Conservation (phyloP, 2,329 filamentous ascomycete species). For the Aspergillus novofumigatus region DNA sequence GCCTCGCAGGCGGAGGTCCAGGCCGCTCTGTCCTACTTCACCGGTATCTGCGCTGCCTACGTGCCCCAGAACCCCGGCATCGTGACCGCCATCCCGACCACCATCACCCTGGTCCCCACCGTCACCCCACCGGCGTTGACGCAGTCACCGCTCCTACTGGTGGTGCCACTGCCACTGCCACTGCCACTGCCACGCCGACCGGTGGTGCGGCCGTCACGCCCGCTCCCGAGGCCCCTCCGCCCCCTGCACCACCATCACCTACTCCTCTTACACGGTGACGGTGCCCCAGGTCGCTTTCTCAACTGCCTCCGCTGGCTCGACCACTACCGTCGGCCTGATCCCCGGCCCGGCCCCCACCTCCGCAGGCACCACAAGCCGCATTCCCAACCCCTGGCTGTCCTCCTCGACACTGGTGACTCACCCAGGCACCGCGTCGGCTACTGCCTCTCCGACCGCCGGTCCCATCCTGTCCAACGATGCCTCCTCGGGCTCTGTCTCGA, state of each 20-base stretch:
- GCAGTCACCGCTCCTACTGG: conserved; percentile 19
- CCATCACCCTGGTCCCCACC: conserved; percentile 50
- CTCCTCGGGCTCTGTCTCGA: conserved; percentile 6
- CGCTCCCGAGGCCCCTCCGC: conserved; percentile 4
- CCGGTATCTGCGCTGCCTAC: conserved; percentile 81
- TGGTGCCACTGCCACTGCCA: conserved; percentile 12
- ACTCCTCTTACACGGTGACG: conserved; percentile 40
- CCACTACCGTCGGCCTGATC: conserved; percentile 30
- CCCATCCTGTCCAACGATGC: conserved; percentile 1
- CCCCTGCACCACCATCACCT: conserved; percentile 40
- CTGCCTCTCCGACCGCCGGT: not conserved
- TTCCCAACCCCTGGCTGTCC: conserved; percentile 18
- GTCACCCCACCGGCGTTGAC: conserved; percentile 46
- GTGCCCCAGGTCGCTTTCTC: conserved; percentile 44
- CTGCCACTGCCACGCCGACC: conserved; percentile 20
- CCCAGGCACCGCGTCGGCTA: not conserved
- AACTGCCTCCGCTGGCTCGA: conserved; percentile 26
- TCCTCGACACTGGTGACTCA: conserved; percentile 13
- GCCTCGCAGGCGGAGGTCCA: conserved; percentile 62
- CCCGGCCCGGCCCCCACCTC: conserved; percentile 18
- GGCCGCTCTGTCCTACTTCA: conserved; percentile 74
- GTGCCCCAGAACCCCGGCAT: conserved; percentile 77
- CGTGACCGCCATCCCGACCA: conserved; percentile 66
- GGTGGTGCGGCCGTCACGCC: not conserved
- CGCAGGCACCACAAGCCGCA: conserved; percentile 13